Evolutionary conservation across 495 filamentous ascomycete genomes (phyloP).

Genomic region (Letharia lupina): DNA sequence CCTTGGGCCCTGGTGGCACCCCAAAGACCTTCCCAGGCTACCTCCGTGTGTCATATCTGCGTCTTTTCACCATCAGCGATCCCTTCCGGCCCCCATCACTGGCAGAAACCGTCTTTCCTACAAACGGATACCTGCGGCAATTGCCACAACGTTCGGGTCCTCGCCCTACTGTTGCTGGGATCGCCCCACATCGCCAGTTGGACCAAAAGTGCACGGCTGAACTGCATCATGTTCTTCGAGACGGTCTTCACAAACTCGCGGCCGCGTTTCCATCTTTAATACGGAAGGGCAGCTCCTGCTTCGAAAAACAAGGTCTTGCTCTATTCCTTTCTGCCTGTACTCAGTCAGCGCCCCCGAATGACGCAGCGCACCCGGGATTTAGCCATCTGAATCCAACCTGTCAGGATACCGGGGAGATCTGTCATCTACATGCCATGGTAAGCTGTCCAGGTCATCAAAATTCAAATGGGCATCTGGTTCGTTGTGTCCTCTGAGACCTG

Average conservation of each 20-base stretch:
- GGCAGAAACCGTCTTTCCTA: constrained; percentile 32
- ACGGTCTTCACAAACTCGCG: constrained; percentile 44
- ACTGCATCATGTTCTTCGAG: constrained; percentile 45
- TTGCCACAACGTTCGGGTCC: constrained; percentile 53
- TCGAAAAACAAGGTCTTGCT: constrained; percentile 71
- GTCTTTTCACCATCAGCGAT: constrained; percentile 38
- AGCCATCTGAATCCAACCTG: constrained; percentile 50
- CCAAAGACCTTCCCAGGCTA: constrained; percentile 67
- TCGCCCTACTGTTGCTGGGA: constrained; percentile 59
- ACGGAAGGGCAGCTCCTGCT: constrained; percentile 56
- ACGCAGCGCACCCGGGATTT: constrained; percentile 34
- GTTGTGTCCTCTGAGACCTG: neutral
- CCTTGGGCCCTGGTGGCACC: constrained; percentile 73
- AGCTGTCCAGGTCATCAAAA: neutral
- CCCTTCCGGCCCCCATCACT: constrained; percentile 31
- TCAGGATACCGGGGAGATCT: constrained; percentile 57
- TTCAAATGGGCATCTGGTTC: neutral
- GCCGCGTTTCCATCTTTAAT: constrained; percentile 41
- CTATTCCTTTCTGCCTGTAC: constrained; percentile 43
- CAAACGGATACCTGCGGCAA: constrained; percentile 40
- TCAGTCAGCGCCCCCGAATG: constrained; percentile 24
- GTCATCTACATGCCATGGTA: constrained; percentile 61
- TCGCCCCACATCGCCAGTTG: constrained; percentile 72
- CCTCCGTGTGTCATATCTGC: constrained; percentile 54
- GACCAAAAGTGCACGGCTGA: constrained; percentile 50